Evolutionary conservation across 805 yeast genomes (phyloP).

Genomic region (Monosporozyma unispora): DNA sequence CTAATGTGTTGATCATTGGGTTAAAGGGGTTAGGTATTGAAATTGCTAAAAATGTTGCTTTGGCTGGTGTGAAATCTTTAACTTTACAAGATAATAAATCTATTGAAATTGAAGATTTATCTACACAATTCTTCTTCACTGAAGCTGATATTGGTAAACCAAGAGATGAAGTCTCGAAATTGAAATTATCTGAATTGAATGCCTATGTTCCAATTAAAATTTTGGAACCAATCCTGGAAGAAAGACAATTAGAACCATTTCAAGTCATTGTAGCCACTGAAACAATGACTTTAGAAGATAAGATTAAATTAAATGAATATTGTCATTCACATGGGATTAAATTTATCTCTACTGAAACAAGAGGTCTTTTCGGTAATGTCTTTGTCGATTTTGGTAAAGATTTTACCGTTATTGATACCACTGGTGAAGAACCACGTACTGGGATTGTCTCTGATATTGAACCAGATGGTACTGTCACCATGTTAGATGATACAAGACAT

Average conservation of each 20-base stretch:
- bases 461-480: constrained; percentile 81
- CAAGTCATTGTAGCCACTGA: constrained; percentile 84
- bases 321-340: constrained; percentile 69
- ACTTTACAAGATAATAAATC: constrained; percentile 74
- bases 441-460: constrained; percentile 91
- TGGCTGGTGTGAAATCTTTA: constrained; percentile 94
- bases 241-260: constrained; percentile 42
- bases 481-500: constrained; percentile 85
- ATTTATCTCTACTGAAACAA: constrained; percentile 70
- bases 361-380: constrained; percentile 81
- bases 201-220: constrained; percentile 81
- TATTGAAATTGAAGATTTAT: constrained; percentile 60
- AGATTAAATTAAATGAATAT: constrained; percentile 61
- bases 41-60: constrained; percentile 90
- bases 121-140: constrained; percentile 78
- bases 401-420: constrained; percentile 73
- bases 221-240: constrained; percentile 45
- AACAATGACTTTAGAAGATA: constrained; percentile 56
- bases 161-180: constrained; percentile 64
- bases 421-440: constrained; percentile 84
- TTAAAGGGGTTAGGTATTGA: constrained; percentile 90
- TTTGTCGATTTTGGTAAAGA: constrained; percentile 85
- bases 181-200: constrained; percentile 72
- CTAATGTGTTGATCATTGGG: constrained; percentile 88
- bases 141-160: constrained; percentile 66